phyloP scores from a whole-genome alignment of 2,329 filamentous ascomycete genomes.

The Kalmusia sp. region DNA sequence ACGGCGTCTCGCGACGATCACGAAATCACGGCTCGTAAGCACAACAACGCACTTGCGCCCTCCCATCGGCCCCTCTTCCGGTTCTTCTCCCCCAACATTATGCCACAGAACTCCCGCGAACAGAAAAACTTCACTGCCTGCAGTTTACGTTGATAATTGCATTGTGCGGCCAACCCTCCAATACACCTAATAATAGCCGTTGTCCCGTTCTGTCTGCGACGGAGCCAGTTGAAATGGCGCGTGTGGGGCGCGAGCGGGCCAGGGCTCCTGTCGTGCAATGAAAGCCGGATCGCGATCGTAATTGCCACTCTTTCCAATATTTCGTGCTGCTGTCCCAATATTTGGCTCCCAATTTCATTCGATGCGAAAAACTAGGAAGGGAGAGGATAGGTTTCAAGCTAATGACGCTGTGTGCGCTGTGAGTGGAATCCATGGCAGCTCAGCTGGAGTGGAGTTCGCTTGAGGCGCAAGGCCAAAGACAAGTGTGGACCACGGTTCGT shows the following conservation, averaged over 20 bases:
- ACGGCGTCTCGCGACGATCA: background rate
- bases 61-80: background rate
- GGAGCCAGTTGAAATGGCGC: background rate
- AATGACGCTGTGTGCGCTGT: background rate
- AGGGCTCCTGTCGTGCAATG: background rate
- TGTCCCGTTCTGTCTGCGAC: background rate
- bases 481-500: background rate
- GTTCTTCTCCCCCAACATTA: background rate
- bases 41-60: background rate
- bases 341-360: background rate
- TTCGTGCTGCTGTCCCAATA: constrained; percentile 5
- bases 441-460: constrained; percentile 1
- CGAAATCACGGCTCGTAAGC: constrained; percentile 1
- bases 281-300: constrained; percentile 1
- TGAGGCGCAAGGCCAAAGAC: background rate
- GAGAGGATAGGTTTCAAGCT: background rate
- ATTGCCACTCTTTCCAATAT: constrained; percentile 4
- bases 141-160: background rate
- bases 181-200: constrained; percentile 3
- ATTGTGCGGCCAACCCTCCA: background rate
- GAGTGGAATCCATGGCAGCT: background rate
- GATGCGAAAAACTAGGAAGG: background rate
- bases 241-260: background rate
- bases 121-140: background rate
- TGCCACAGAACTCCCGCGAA: too few species aligned